These are phyloP conservation scores for Pogostemon cablin DNA, from an alignment of 257 asterid genomes.

Conservation along the genomic window DNA sequence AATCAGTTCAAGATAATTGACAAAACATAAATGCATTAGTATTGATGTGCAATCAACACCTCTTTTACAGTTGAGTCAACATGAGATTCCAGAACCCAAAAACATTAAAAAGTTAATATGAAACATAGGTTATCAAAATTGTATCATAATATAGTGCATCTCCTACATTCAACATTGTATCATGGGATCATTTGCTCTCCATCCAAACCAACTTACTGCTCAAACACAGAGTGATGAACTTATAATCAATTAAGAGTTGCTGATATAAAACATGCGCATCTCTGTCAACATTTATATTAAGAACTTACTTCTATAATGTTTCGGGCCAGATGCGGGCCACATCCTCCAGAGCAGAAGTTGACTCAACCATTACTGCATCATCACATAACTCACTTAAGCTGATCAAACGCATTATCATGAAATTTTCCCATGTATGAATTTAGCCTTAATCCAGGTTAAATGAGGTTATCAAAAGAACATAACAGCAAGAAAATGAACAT, in stretches of 20 bases:
- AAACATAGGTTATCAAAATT: not conserved
- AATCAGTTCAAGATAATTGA: not conserved
- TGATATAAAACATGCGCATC: not conserved
- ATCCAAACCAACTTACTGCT: not conserved
- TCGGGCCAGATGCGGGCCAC: not conserved
- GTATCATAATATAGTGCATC: not conserved
- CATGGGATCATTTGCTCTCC: not conserved
- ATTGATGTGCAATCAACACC: not conserved
- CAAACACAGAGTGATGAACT: not conserved
- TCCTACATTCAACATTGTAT: no score
- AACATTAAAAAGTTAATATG: not conserved
- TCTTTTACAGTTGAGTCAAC: not conserved
- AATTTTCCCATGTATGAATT: not conserved
- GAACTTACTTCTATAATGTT: not conserved
- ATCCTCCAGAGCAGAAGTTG: not conserved
- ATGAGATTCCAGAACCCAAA: not conserved
- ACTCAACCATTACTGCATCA: slow-evolving; percentile 3
- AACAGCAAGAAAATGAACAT: not conserved
- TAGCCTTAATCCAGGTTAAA: not conserved
- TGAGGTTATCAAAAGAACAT: not conserved
- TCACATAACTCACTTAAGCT: not conserved
- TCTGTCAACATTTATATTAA: not conserved
- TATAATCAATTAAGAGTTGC: not conserved
- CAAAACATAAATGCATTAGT: not conserved
- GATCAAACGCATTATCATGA: not conserved